phyloP scores from a whole-genome alignment of 148 eudicot genomes.

The Chenopodium suecicum region DNA sequence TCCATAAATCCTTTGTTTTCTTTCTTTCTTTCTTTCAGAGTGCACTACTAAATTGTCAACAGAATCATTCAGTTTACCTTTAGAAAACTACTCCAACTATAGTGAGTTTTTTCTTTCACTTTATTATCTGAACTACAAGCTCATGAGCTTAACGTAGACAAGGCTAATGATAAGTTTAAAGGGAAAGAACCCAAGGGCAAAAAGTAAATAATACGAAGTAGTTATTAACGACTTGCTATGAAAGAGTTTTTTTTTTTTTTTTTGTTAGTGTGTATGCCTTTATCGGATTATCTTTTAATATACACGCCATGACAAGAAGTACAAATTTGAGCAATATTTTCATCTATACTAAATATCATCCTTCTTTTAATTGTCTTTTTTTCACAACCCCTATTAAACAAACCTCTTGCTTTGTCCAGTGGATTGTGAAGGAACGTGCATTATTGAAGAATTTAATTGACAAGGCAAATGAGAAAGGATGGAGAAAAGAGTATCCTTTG shows the following conservation, averaged over 20 bases:
- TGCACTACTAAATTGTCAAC: neutral
- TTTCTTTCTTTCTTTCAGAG: neutral
- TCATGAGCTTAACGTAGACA: neutral
- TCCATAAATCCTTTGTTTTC: neutral
- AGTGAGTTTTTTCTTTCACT: neutral
- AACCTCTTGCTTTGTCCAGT: constrained; percentile 15
- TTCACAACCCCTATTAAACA: neutral
- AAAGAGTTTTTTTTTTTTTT: neutral
- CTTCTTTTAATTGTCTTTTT: neutral
- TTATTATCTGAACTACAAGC: neutral
- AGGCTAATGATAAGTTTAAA: neutral
- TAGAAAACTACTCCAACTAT: neutral
- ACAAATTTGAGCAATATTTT: neutral
- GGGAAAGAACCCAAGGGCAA: neutral
- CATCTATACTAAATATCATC: neutral
- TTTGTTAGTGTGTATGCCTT: neutral
- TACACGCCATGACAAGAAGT: neutral
- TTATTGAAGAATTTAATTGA: constrained; percentile 33
- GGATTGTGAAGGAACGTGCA: constrained; percentile 33
- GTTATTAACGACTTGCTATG: neutral
- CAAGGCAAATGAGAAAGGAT: constrained; percentile 38
- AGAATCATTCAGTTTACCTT: neutral
- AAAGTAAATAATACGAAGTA: too few relatives aligned
- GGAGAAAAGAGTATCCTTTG: constrained; percentile 38
- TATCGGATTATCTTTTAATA: neutral